These are phyloP conservation scores for Phytophthora ramorum DNA, from an alignment of 352 stramenopile genomes.

Conservation along the genomic window DNA sequence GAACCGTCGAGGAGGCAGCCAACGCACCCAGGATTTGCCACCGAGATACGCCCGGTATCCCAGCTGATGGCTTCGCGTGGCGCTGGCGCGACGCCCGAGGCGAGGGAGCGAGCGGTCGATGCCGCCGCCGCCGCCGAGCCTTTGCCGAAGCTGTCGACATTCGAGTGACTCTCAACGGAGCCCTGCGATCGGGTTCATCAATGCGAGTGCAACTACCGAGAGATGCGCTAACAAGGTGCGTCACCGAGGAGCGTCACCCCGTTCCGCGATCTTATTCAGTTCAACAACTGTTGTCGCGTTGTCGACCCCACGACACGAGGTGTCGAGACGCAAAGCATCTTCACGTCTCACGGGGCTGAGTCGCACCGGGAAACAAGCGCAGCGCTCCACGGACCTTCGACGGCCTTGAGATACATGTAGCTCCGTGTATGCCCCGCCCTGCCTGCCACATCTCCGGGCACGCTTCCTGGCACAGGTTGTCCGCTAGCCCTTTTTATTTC, in stretches of 20 bases:
- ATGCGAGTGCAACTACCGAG: too few relatives aligned
- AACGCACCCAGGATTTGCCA: background rate
- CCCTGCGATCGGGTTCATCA: too few relatives aligned
- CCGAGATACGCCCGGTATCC: background rate
- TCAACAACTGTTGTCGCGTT: background rate
- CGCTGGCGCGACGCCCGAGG: background rate
- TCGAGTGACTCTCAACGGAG: too few relatives aligned
- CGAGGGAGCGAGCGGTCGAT: too few relatives aligned
- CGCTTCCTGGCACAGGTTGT: background rate
- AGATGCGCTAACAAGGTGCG: too few relatives aligned
- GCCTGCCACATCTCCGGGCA: background rate
- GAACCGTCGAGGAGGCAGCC: background rate
- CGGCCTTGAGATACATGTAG: background rate
- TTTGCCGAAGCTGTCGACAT: background rate
- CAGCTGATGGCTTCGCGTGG: background rate
- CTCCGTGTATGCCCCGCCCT: too few relatives aligned
- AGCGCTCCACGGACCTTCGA: background rate
- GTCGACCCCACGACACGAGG: background rate
- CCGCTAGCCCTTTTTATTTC: constrained; percentile 30
- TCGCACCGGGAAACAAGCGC: background rate
- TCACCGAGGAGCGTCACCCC: background rate
- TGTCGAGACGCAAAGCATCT: background rate
- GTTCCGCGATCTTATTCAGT: background rate
- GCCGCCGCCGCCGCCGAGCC: background rate
- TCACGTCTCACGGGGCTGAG: background rate